Percentiles rank a stretch among this genome's conserved stretches.
phyloP scores from a whole-genome alignment of 78 protist genomes.

The Dictyostelium brefeldianum region DNA sequence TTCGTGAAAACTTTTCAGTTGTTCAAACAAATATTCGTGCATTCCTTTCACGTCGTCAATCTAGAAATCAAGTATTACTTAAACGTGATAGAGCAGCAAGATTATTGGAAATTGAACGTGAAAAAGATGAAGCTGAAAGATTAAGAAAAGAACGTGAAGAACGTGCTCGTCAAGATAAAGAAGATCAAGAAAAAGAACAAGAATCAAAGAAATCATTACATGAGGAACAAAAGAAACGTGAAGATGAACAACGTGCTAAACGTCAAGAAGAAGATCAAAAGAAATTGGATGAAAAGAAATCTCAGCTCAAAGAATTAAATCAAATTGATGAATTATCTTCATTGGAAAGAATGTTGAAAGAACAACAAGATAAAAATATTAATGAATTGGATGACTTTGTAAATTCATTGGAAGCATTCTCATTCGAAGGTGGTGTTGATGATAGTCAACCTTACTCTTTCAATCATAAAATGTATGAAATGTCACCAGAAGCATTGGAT shows the following conservation, averaged over 20 bases:
- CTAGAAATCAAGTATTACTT: neutral
- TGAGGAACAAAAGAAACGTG: conserved; percentile 42
- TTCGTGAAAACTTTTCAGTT: neutral
- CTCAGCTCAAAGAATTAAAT: conserved; percentile 49
- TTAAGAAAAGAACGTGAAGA: conserved; percentile 40
- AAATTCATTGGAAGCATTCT: conserved; percentile 41
- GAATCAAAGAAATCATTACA: neutral
- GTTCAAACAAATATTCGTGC: conserved; percentile 21
- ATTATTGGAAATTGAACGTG: conserved; percentile 64
- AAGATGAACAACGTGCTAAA: conserved; percentile 24
- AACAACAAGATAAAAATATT: conserved; percentile 51
- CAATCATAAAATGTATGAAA: conserved; percentile 77
- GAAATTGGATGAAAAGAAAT: conserved; percentile 45
- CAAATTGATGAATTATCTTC: conserved; percentile 63
- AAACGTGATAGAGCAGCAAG: conserved; percentile 30
- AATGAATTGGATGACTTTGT: conserved; percentile 57
- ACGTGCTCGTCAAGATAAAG: conserved; percentile 59
- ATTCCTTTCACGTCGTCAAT: conserved; percentile 34
- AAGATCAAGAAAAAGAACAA: conserved; percentile 9
- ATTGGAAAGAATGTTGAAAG: conserved; percentile 60
- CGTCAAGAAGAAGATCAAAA: conserved; percentile 33
- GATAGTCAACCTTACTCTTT: conserved; percentile 59
- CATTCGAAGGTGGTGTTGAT: conserved; percentile 79
- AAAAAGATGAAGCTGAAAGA: conserved; percentile 39
- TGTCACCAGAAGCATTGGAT: conserved; percentile 64